Evolutionary conservation across 768 basidiomycete genomes (phyloP).

Genomic region (Floccularia luteovirens): DNA sequence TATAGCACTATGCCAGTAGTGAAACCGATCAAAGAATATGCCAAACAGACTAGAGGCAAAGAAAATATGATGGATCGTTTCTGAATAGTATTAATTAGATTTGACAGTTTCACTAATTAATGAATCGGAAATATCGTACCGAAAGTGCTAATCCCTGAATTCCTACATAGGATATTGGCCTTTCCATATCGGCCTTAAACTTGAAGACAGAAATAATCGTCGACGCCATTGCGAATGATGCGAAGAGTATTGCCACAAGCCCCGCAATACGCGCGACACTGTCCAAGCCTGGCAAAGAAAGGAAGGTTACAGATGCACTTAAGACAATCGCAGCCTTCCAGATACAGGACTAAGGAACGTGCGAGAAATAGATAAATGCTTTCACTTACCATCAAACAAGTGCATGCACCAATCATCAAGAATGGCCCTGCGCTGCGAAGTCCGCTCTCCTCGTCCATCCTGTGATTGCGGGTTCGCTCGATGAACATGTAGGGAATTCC

Average conservation of each 20-base stretch:
- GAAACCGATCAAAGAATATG: slow-evolving; percentile 66
- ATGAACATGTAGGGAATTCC: slow-evolving; percentile 77
- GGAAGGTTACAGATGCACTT: slow-evolving; percentile 76
- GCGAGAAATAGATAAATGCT: slow-evolving; percentile 3
- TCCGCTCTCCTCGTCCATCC: slow-evolving; percentile 58
- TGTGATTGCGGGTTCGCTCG: slow-evolving; percentile 38
- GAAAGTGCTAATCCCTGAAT: slow-evolving; percentile 49
- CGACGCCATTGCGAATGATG: slow-evolving; percentile 61
- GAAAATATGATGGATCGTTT: slow-evolving; percentile 59
- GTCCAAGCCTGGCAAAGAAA: slow-evolving; percentile 71
- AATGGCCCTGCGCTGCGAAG: slow-evolving; percentile 42
- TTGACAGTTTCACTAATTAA: background rate
- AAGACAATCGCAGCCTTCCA: slow-evolving; percentile 70
- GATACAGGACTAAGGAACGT: slow-evolving; percentile 9
- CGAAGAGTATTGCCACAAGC: slow-evolving; percentile 61
- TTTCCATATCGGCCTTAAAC: slow-evolving; percentile 59
- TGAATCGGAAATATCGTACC: slow-evolving; percentile 19
- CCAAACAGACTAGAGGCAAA: slow-evolving; percentile 66
- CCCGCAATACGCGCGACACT: slow-evolving; percentile 54
- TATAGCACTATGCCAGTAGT: slow-evolving; percentile 59
- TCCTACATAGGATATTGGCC: slow-evolving; percentile 39
- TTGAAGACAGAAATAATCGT: slow-evolving; percentile 64
- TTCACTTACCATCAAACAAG: slow-evolving; percentile 52
- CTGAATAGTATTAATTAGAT: slow-evolving; percentile 18
- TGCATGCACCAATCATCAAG: slow-evolving; percentile 58